phyloP scores from a whole-genome alignment of 2,329 filamentous ascomycete genomes.

The Podosphaera xanthii region DNA sequence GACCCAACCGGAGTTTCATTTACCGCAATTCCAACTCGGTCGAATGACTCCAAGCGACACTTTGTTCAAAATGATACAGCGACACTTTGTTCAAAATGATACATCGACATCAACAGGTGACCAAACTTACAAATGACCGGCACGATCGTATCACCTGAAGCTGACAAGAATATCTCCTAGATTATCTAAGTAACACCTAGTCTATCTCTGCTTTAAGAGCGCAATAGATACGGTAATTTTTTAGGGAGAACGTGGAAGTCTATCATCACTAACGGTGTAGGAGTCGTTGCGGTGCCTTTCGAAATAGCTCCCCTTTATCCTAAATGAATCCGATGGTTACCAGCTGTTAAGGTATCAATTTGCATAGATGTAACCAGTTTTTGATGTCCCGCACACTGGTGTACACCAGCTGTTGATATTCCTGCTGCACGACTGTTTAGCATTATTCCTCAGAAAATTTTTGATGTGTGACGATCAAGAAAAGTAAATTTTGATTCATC shows the following conservation, averaged over 20 bases:
- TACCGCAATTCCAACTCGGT: not conserved
- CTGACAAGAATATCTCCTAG: not conserved
- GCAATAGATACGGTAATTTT: not conserved
- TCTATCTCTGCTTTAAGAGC: not conserved
- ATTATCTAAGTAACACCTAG: not conserved
- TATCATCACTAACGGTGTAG: not conserved
- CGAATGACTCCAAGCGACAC: not conserved
- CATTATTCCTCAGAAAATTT: not conserved
- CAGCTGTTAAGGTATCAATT: not conserved
- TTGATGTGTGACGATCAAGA: not conserved
- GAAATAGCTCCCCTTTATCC: not conserved
- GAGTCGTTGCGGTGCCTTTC: not conserved
- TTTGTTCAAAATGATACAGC: not conserved
- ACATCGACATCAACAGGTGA: not conserved
- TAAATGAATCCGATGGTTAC: not conserved
- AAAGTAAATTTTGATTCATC: not conserved
- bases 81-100: not conserved
- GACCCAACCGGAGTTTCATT: not conserved
- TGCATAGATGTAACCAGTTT: not conserved
- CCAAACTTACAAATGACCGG: not conserved
- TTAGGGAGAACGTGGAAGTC: not conserved
- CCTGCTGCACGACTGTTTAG: not conserved
- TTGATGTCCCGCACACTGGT: not conserved
- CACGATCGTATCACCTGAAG: not conserved
- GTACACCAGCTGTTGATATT: not conserved